Conservation (phyloP, 2,329 filamentous ascomycete species). For the Fusarium sp. region DNA sequence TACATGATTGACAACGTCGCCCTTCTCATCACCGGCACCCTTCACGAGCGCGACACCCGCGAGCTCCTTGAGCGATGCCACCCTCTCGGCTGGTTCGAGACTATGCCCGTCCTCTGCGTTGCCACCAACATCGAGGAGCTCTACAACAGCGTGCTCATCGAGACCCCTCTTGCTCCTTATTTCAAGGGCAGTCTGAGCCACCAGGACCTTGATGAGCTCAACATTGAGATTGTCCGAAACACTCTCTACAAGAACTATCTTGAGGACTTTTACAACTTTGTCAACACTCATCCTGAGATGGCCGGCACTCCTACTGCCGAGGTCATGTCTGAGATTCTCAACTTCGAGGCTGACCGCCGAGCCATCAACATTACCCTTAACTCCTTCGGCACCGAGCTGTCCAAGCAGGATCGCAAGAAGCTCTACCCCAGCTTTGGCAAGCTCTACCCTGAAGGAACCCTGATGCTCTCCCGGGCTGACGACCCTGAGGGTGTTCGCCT, state of each 20-base stretch:
- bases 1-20: constrained; percentile 99
- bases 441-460: constrained; percentile 91
- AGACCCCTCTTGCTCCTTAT: constrained; percentile 94
- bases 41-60: constrained; percentile 96
- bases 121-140: constrained; percentile 98
- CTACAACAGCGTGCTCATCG: constrained; percentile 97
- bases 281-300: constrained; percentile 90
- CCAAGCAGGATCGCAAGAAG: constrained; percentile 94
- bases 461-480: constrained; percentile 95
- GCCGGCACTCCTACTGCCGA: constrained; percentile 89
- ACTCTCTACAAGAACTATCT: constrained; percentile 99
- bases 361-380: constrained; percentile 99
- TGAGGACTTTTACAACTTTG: constrained; percentile 95
- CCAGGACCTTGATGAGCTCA: constrained; percentile 97
- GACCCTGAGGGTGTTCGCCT: constrained; percentile 94
- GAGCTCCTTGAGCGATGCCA: constrained; percentile 97
- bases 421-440: constrained; percentile 93
- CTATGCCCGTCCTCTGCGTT: constrained; percentile 96
- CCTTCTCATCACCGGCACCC: constrained; percentile 94
- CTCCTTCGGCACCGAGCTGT: constrained; percentile 96
- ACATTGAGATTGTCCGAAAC: constrained; percentile 99
- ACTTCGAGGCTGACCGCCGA: constrained; percentile 95
- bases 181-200: constrained; percentile 98
- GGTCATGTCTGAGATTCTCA: constrained; percentile 94
- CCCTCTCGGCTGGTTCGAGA: constrained; percentile 98